A percentile compares a stretch with the other conserved stretches of the same genome.
phyloP scores from a whole-genome alignment of 441 rosid genomes.

The Erodium moschatum region DNA sequence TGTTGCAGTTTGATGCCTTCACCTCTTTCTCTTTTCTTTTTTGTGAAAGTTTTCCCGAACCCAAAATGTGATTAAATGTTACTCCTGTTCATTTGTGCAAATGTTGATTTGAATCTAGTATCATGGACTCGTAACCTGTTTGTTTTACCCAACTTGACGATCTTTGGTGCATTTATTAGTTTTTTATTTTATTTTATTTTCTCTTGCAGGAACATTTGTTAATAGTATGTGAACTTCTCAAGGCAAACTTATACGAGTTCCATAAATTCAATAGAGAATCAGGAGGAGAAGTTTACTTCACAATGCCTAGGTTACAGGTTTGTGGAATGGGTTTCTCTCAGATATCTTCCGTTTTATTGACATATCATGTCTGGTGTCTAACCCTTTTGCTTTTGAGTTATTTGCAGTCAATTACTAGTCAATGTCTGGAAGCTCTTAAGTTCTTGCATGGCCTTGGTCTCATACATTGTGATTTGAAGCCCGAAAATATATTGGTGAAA shows the following conservation, averaged over 20 bases:
- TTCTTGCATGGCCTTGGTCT: slow-evolving; percentile 85
- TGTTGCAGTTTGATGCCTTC: too few relatives aligned
- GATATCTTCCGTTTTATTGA: slow-evolving; percentile 7
- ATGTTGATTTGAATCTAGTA: too few relatives aligned
- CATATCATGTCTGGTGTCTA: slow-evolving; percentile 19
- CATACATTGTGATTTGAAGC: too few relatives aligned
- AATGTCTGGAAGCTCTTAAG: slow-evolving; percentile 85
- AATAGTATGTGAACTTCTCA: too few relatives aligned
- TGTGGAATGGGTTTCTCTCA: slow-evolving; percentile 18
- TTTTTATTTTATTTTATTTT: too few relatives aligned
- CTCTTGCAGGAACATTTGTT: slow-evolving; percentile 73
- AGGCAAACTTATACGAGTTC: too few relatives aligned
- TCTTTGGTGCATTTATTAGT: slow-evolving; percentile 6
- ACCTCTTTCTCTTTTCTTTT: too few relatives aligned
- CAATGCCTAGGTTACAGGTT: slow-evolving; percentile 99
- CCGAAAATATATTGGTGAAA: slow-evolving; percentile 87
- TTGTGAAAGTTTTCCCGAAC: too few relatives aligned
- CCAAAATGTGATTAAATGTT: too few relatives aligned
- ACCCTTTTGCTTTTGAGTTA: slow-evolving; percentile 23
- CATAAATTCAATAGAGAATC: too few relatives aligned
- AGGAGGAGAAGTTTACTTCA: slow-evolving; percentile 96
- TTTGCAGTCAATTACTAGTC: slow-evolving; percentile 84
- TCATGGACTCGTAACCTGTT: background rate
- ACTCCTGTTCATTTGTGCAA: too few relatives aligned
- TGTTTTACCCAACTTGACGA: background rate